A percentile compares a stretch with the other conserved stretches of the same genome.
Conservation (phyloP, 345 rosid genomes). For the Clausena lansium region DNA sequence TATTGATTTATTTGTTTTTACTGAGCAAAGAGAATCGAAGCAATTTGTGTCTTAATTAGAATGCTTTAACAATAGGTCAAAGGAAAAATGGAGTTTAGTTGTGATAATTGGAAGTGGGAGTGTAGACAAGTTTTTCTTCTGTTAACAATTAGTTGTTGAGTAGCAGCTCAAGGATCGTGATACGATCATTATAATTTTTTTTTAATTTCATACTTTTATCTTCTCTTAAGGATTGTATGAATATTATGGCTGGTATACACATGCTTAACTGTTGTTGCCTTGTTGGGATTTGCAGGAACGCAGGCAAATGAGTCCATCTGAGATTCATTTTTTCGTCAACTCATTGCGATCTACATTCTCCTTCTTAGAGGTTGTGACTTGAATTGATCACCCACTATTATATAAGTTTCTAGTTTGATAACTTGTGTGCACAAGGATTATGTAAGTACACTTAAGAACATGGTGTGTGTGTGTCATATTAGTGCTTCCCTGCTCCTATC, state of each 20-base stretch:
- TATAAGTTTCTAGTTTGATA: background rate
- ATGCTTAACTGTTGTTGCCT: constrained; percentile 1
- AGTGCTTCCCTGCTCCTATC: background rate
- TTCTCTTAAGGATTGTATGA: background rate
- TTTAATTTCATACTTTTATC: background rate
- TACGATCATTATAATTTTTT: background rate
- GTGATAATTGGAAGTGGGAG: background rate
- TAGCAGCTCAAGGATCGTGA: background rate
- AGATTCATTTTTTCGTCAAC: constrained; percentile 69
- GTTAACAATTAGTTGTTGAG: background rate
- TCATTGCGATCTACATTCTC: constrained; percentile 72
- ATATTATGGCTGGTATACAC: background rate
- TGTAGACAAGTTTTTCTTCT: background rate
- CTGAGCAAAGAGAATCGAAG: background rate
- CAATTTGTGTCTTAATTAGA: background rate
- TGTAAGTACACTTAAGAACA: background rate
- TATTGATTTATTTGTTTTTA: background rate
- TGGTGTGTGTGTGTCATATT: background rate
- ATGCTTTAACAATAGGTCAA: background rate
- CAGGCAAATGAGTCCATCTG: constrained; percentile 69
- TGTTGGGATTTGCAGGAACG: constrained; percentile 71
- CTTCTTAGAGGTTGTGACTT: constrained; percentile 58
- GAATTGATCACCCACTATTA: background rate
- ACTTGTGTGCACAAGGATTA: background rate
- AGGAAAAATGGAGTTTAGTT: background rate